Conservation (phyloP, 129 eudicot genomes). For the sunflower (Helianthus annuus) region DNA sequence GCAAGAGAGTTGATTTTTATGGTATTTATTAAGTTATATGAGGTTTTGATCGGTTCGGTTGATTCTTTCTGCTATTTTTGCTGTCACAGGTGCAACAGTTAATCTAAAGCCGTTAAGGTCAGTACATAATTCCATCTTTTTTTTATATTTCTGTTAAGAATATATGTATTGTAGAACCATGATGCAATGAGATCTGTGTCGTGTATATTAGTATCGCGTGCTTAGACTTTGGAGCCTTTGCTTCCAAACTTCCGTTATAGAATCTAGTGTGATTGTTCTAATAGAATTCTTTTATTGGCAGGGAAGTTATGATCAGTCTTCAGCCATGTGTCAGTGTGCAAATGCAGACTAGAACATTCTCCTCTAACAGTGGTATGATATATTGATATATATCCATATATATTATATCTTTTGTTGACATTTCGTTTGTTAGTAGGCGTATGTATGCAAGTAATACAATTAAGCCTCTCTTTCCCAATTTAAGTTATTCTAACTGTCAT, state of each 20-base stretch:
- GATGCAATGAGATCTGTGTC: neutral
- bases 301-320: constrained; percentile 48
- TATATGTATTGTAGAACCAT: neutral
- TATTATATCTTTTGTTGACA: neutral
- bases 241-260: neutral
- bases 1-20: neutral
- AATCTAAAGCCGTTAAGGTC: constrained; percentile 57
- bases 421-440: constrained; percentile 1
- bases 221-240: constrained; percentile 6
- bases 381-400: constrained; percentile 19
- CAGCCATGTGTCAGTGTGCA: constrained; percentile 39
- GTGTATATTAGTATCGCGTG: neutral
- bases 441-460: neutral
- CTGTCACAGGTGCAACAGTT: constrained; percentile 39
- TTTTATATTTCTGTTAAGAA: neutral
- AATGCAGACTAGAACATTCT: constrained; percentile 51
- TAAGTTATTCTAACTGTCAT: neutral
- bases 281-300: constrained; percentile 31
- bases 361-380: constrained; percentile 60
- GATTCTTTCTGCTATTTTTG: neutral
- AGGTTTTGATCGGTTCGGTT: neutral
- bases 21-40: neutral
- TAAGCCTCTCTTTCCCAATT: neutral
- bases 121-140: constrained; percentile 20
- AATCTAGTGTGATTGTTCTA: neutral